Base-by-base conservation (phyloP, 2,329 filamentous ascomycete genomes). In the Conoideocrella luteorostrata region DNA sequence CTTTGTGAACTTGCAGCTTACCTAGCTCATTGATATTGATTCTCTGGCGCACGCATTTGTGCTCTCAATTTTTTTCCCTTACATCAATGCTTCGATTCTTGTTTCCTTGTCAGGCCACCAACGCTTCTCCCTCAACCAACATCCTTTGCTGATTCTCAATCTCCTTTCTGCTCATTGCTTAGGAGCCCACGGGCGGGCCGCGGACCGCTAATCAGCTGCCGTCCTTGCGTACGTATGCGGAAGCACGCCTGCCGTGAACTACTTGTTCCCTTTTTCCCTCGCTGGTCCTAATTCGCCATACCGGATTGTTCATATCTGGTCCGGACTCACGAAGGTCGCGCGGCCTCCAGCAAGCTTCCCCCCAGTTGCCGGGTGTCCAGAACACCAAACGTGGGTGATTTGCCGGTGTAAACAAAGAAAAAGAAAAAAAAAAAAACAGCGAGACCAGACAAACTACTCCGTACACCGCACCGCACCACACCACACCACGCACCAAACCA, bases 351-450 rank as follows among this genome's bases (percentile, higher is more conserved):
- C 17, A 36, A 17, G 5, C 4, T 18, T 15, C 28, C 5, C 28
- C 21, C 17, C n/a, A 23, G 24, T 30, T 23, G 23, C 41, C 24
- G 32, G 32, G 23, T 20, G 15, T 32, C 15, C 22, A 20, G 30
- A 22, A 7, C 32, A n/a, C 13, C 40, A 36, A 23, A 11, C 32
- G 32, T 30, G 13, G 22, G 34, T 17, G 22, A 21, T 17, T 7
- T 42, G 11, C 15, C n/a, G 30, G 18, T 28, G 17, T 36, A 29
- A 41, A 28, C 39, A 41, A 34, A 34, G 5, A 21, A 41, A 13
- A 35, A 22, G 15, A 21, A 15, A 23, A 29, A n/a, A n/a, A n/a
- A n/a, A n/a, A n/a, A n/a, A n/a, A n/a, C n/a, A n/a, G n/a, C n/a
- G n/a, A n/a, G n/a, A n/a, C n/a, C n/a, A n/a, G n/a, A n/a, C n/a